Evolutionary conservation across 2,329 filamentous ascomycete genomes (phyloP).

Genomic region (Thermomyces lanuginosus): DNA sequence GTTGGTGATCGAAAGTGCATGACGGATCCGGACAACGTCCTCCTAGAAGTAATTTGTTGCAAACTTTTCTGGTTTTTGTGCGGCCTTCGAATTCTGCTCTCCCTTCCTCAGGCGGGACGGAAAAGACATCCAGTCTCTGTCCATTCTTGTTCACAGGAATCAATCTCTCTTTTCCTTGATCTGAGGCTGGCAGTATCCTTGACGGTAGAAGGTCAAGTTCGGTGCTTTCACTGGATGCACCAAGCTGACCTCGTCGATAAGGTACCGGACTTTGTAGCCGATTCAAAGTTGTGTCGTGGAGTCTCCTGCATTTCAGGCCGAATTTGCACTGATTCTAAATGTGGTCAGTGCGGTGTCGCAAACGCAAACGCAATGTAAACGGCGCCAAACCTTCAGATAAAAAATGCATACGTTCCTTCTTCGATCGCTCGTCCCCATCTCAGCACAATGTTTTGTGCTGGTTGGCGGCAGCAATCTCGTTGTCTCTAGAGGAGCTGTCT

Average conservation of each 20-base stretch:
- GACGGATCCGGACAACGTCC: constrained; percentile 20
- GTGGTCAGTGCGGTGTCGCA: constrained; percentile 3
- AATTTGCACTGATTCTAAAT: constrained; percentile 18
- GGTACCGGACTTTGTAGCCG: constrained; percentile 6
- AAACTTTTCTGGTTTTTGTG: constrained; percentile 32
- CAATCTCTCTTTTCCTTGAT: constrained; percentile 9
- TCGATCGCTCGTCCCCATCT: too few species aligned
- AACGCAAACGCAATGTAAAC: not conserved
- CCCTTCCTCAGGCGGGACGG: constrained; percentile 19
- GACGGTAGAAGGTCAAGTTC: constrained; percentile 7
- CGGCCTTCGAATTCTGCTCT: constrained; percentile 24
- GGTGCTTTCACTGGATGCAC: constrained; percentile 7
- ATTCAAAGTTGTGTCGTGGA: constrained; percentile 1
- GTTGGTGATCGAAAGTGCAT: constrained; percentile 35
- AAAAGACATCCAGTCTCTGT: constrained; percentile 33
- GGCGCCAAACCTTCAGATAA: constrained; percentile 16
- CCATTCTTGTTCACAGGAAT: constrained; percentile 33
- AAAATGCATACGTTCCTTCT: constrained; percentile 14
- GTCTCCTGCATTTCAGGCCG: constrained; percentile 14
- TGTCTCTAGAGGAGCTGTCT: constrained; percentile 21
- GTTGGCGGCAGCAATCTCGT: constrained; percentile 2
- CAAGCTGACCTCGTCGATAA: constrained; percentile 9
- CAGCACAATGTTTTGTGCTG: constrained; percentile 1
- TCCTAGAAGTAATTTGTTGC: constrained; percentile 34
- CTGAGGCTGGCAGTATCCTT: not conserved